Base-by-base conservation (phyloP, 345 rosid genomes). In the Eucalyptus shirleyi region DNA sequence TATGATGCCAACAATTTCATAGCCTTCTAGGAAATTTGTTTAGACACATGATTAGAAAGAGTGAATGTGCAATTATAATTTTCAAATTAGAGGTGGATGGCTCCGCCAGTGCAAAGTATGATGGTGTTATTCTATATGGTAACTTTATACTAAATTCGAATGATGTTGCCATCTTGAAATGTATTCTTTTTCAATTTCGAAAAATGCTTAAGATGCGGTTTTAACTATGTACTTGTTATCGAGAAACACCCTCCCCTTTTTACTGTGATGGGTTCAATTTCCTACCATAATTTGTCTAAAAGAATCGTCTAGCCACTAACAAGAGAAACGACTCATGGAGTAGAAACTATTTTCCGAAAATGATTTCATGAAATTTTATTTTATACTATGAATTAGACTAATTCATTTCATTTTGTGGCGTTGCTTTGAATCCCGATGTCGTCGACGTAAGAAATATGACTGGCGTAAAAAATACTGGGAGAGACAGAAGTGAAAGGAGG, bases 81-180 rank as follows among this genome's bases (percentile, higher is more conserved):
- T 77, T 37, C 83, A 77, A 21, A 37, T 37, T 6, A 19, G 12
- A 3, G 45, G 8, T 3, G 2, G 34, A 62, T 40, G 15, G 9
- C 37, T 2, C 11, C 2, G 3, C 4, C 4, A 2, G 16, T 11
- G 8, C 13, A 21, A 21, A n/a, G 26, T 6, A 21, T 37, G 3
- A 19, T 13, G 28, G 28, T 37, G 8, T 19, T 21, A 21, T 19
- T 9, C 8, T 19, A 37, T 72, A 16, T 3, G 6, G 21, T 32
- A 32, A 67, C 21, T 16, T 17, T 23, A 6, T 37, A 72, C 23
- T 19, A 19, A 23, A 72, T 10, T 37, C 45, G 15, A 11, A 37
- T 7, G 32, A n/a, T 67, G 26, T 40, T 15, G 5, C 9, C 40
- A 8, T n/a, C 2, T 65, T 7, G 47, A 77, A 23, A 77, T 40